phyloP scores from a whole-genome alignment of 192 early-diverging fungal species.

The Thoreauomyces humboldtii region DNA sequence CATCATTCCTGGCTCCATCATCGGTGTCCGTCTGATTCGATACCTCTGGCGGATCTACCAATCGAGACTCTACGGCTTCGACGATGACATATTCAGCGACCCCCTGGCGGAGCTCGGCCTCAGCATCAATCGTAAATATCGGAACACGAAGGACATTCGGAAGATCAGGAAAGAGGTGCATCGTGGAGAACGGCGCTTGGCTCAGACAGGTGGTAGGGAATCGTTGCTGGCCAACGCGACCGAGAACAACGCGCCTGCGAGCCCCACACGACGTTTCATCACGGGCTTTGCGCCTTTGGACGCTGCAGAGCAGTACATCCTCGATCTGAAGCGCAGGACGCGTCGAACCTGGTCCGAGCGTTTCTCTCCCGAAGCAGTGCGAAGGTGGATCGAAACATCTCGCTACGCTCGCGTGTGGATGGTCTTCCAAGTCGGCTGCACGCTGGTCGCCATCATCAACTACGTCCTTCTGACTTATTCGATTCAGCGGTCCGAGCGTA shows the following conservation, averaged over 20 bases:
- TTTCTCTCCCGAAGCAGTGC: slow-evolving; percentile 44
- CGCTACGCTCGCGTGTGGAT: slow-evolving; percentile 48
- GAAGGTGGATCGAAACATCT: slow-evolving; percentile 41
- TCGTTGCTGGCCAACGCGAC: neutral
- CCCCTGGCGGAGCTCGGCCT: slow-evolving; percentile 52
- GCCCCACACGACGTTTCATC: slow-evolving; percentile 19
- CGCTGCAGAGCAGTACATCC: slow-evolving; percentile 44
- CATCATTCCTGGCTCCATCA: slow-evolving; percentile 42
- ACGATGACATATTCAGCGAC: slow-evolving; percentile 48
- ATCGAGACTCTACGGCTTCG: slow-evolving; percentile 49
- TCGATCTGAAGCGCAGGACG: slow-evolving; percentile 31
- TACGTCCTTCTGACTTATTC: slow-evolving; percentile 51
- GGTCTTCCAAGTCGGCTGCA: slow-evolving; percentile 52
- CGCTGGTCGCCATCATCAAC: slow-evolving; percentile 48
- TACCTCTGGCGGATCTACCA: slow-evolving; percentile 48
- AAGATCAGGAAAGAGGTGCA: slow-evolving; percentile 52
- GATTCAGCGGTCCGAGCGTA: slow-evolving; percentile 31
- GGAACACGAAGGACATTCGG: slow-evolving; percentile 46
- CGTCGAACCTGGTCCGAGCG: slow-evolving; percentile 43
- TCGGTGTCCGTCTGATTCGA: slow-evolving; percentile 37
- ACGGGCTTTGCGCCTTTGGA: slow-evolving; percentile 27
- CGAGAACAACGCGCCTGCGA: neutral
- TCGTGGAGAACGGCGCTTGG: slow-evolving; percentile 9
- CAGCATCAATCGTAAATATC: slow-evolving; percentile 41
- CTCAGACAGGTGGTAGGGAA: neutral